phyloP scores from a whole-genome alignment of 1,284 basidiomycete species.

The Puccinia coronata region DNA sequence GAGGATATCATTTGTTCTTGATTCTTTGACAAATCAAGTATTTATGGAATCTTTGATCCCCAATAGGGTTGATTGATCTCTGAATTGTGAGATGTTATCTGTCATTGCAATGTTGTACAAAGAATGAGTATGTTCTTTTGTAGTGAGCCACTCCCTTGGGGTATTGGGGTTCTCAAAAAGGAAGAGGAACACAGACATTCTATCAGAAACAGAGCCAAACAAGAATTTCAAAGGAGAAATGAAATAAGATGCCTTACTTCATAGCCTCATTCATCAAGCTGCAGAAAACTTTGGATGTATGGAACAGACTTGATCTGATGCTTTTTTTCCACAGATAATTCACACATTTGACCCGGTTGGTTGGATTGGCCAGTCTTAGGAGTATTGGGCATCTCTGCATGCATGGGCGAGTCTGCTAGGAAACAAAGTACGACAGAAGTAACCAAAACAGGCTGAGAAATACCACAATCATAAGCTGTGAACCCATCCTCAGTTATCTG shows the following conservation, averaged over 20 bases:
- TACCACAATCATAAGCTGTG: neutral
- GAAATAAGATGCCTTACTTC: too few species aligned
- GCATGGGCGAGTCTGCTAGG: constrained; percentile 8
- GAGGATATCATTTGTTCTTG: neutral
- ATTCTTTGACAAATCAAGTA: neutral
- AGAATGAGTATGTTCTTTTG: neutral
- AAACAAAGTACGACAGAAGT: neutral
- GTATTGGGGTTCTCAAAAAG: neutral
- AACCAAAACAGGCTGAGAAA: neutral
- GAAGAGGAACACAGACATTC: too few species aligned
- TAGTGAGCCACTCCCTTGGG: neutral
- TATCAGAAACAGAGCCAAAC: too few species aligned
- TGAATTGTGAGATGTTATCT: too few species aligned
- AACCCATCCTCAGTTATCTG: neutral
- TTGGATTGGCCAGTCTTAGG: neutral
- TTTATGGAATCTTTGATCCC: neutral
- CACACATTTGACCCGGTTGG: neutral
- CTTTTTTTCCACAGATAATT: neutral
- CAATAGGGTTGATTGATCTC: neutral
- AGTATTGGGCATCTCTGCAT: neutral
- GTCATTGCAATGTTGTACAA: neutral
- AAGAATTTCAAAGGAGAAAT: neutral
- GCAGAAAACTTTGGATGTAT: neutral
- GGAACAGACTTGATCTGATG: neutral
- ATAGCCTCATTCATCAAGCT: neutral